Base-by-base conservation (phyloP, 106 monocot species). In the Cymbidium sinense region DNA sequence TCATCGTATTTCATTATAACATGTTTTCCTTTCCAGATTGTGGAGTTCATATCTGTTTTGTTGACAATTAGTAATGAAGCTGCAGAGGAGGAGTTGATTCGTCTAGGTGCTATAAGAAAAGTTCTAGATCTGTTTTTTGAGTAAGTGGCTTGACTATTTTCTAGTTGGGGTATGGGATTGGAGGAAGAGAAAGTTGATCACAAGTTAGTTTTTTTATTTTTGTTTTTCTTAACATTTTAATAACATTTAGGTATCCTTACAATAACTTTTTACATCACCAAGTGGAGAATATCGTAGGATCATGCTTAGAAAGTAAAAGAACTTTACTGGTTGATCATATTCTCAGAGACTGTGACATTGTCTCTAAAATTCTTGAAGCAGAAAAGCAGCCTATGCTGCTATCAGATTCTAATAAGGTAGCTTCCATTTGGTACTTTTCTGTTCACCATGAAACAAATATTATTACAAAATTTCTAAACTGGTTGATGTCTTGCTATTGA, bases 221-320 rank as follows among this genome's bases (percentile, higher is more conserved):
- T 11, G 33, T 0, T 25, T 4, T 65, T 44, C 0, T 20, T 33
- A 9, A 21, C 17, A 9, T 50, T 77, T 50, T 50, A 5, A n/a
- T 43, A 17, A 27, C 50, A 77, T 86, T 51, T 76, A 99, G 98
- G 87, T 99, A 92, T 74, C 98, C 98, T 55, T 99, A 81, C 79
- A 99, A 99, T 77, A 99, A 99, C 58, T 99, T 99, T 79, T 82
- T 99, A 84, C 98, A 99, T 79, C 98, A 99, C 75, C 87, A 92
- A 81, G 98, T 94, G 69, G 94, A 99, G 81, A 92, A 89, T 69
- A 94, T 99, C 47, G 64, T 99, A 64, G 52, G 65, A 19, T 99
- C 90, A n/a, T 94, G 91, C 81, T 89, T 99, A 71, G 94, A 94
- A 84, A 94, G 86, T 58, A 90, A 90, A 76, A 84, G 78, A 52